Evolutionary conservation across 2,329 filamentous ascomycete species (phyloP).

Genomic region (Emmonsiellopsis sp.): DNA sequence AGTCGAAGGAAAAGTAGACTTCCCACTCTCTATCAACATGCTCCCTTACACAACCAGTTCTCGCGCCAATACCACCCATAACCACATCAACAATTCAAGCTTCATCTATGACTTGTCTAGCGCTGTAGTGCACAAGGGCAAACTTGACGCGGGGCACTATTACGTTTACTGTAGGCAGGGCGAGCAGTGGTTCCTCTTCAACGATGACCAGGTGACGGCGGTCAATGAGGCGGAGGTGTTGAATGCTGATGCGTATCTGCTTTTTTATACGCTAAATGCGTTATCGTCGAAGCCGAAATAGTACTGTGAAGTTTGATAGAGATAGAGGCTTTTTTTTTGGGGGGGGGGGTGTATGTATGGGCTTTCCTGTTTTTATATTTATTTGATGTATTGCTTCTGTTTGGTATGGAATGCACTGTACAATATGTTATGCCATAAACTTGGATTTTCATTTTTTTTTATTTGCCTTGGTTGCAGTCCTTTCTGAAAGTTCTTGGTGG

Average conservation of each 20-base stretch:
- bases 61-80: slow-evolving; percentile 14
- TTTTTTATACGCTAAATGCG: slow-evolving; percentile 60
- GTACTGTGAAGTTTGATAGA: neutral
- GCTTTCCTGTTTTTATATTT: neutral
- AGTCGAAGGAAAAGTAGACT: slow-evolving; percentile 76
- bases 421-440: neutral
- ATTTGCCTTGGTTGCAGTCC: no score
- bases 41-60: slow-evolving; percentile 73
- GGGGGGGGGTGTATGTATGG: neutral
- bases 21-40: slow-evolving; percentile 82
- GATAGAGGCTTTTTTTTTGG: neutral
- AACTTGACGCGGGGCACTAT: slow-evolving; percentile 88
- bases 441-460: no score
- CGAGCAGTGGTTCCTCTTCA: slow-evolving; percentile 90
- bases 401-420: neutral
- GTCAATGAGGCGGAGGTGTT: slow-evolving; percentile 80
- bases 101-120: slow-evolving; percentile 81
- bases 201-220: slow-evolving; percentile 84
- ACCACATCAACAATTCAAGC: slow-evolving; percentile 29
- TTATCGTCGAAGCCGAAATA: slow-evolving; percentile 12
- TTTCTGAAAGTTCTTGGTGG: no score
- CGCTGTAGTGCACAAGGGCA: slow-evolving; percentile 87
- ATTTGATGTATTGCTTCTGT: neutral
- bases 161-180: slow-evolving; percentile 79
- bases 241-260: slow-evolving; percentile 73